Evolutionary conservation across 2,329 filamentous ascomycete genomes (phyloP).

Genomic region (Thelonectria olida): DNA sequence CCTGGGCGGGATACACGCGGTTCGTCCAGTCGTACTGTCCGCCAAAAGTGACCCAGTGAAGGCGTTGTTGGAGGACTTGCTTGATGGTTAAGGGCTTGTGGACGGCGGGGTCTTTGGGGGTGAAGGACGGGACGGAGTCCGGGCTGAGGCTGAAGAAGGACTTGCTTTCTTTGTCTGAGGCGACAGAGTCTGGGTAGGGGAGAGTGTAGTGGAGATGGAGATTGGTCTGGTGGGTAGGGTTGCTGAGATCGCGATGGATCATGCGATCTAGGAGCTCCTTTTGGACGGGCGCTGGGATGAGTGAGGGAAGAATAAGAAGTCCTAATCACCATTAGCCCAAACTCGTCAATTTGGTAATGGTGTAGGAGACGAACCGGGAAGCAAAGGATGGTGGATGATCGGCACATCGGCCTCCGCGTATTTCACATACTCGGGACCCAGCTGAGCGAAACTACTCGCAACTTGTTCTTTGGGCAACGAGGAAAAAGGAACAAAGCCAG

Average conservation of each 20-base stretch:
- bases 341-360: not conserved
- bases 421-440: conserved; percentile 47
- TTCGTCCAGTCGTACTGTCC: conserved; percentile 97
- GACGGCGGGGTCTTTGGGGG: conserved; percentile 75
- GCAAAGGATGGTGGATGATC: conserved; percentile 70
- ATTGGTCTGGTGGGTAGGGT: conserved; percentile 83
- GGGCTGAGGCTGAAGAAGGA: conserved; percentile 66
- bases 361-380: conserved; percentile 69
- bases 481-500: conserved; percentile 57
- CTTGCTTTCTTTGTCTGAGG: conserved; percentile 32
- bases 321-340: conserved; percentile 60
- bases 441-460: conserved; percentile 52
- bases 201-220: conserved; percentile 85
- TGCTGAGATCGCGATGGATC: conserved; percentile 79
- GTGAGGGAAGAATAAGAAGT: conserved; percentile 77
- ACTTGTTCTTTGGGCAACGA: conserved; percentile 55
- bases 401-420: conserved; percentile 51
- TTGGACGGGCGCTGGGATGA: conserved; percentile 78
- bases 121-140: conserved; percentile 63
- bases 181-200: conserved; percentile 58
- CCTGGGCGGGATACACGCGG: conserved; percentile 78
- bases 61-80: conserved; percentile 78
- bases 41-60: conserved; percentile 94
- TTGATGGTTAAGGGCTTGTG: conserved; percentile 78
- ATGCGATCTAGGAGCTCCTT: conserved; percentile 74